These are phyloP conservation scores for Fusarium sp. DNA, from an alignment of 2,329 filamentous ascomycete species.

Conservation along the genomic window DNA sequence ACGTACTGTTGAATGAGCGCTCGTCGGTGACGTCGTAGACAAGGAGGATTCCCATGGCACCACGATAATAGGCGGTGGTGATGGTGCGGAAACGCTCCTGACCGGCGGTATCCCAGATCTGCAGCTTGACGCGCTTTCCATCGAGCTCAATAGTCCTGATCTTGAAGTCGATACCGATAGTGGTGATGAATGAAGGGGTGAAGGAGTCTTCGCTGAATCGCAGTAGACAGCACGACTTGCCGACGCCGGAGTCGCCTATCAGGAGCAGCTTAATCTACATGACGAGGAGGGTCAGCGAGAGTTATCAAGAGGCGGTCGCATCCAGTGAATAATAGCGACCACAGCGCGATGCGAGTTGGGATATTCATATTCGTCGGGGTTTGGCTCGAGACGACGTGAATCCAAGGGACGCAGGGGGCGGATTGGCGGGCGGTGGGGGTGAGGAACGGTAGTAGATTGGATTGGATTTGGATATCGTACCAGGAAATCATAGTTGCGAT, in stretches of 20 bases:
- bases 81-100: conserved; percentile 99
- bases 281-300: conserved; percentile 20
- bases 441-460: conserved; percentile 21
- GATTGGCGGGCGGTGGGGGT: conserved; percentile 33
- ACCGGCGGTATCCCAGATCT: conserved; percentile 99
- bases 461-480: conserved; percentile 63
- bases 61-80: conserved; percentile 97
- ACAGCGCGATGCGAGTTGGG: not conserved
- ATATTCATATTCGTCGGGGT: conserved; percentile 8
- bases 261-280: conserved; percentile 92
- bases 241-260: conserved; percentile 95
- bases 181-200: conserved; percentile 97
- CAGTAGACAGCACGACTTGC: conserved; percentile 96
- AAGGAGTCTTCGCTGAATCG: conserved; percentile 98
- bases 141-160: conserved; percentile 99
- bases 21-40: conserved; percentile 99
- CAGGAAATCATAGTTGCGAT: conserved; percentile 99
- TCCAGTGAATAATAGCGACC: not conserved
- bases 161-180: conserved; percentile 99
- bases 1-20: conserved; percentile 91
- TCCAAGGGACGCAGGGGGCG: conserved; percentile 25
- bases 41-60: conserved; percentile 96
- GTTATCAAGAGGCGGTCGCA: not conserved
- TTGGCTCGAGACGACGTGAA: conserved; percentile 15
- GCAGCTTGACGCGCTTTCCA: conserved; percentile 97